Evolutionary conservation across 2,329 filamentous ascomycete species (phyloP), one percentile per base, ranked within the genome.

Genomic region (Hawksworthiomyces lignivorus): DNA sequence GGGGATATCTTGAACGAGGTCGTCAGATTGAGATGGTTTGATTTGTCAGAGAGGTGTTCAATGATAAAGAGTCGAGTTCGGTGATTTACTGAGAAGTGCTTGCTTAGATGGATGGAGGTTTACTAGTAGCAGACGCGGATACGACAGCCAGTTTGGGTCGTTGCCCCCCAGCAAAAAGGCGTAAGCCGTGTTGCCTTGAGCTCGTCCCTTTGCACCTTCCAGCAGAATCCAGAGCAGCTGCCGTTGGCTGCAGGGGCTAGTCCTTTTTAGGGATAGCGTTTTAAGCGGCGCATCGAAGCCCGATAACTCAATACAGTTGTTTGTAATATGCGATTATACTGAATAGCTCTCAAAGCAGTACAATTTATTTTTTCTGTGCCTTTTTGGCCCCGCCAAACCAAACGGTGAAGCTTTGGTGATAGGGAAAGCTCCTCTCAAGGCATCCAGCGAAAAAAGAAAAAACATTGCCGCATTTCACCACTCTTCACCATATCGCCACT

Each of bases 241-340:
- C 49, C 31, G n/a, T n/a, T n/a, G 49, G 49, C 49, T 48, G 36
- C 12, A 21, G 30, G 22, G 15, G 30, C 49, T 50, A 50, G 36
- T 33, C 44, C 28, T 1, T 5, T 33, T 33, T n/a, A 1, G 26
- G 27, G 10, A n/a, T n/a, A n/a, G n/a, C n/a, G n/a, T n/a, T n/a
- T n/a, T n/a, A n/a, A n/a, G n/a, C n/a, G n/a, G n/a, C n/a, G n/a
- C n/a, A n/a, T n/a, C n/a, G n/a, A n/a, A n/a, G n/a, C n/a, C n/a
- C n/a, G n/a, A n/a, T n/a, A n/a, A n/a, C n/a, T n/a, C n/a, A n/a
- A n/a, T n/a, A n/a, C n/a, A n/a, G n/a, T n/a, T n/a, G n/a, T n/a
- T n/a, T n/a, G n/a, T n/a, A n/a, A 14, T n/a, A 32, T 32, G 43
- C 38, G 14, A 18, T 38, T 29, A 36, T 18, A 26, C 39, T 31